Evolutionary conservation across 306 rosid genomes (phyloP).

Genomic region (Gillenia trifoliata): DNA sequence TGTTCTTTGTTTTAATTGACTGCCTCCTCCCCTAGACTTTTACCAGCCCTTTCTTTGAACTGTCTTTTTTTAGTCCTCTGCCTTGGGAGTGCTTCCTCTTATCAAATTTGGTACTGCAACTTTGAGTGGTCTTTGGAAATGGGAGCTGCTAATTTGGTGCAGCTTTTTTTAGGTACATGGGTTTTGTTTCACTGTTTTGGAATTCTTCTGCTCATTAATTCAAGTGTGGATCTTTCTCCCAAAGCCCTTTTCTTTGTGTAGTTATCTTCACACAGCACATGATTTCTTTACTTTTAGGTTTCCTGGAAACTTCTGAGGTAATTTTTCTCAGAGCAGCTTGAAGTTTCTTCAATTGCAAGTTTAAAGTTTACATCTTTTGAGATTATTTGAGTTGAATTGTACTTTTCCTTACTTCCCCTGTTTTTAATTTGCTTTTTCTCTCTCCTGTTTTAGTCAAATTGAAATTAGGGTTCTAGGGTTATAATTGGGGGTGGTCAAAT

Average conservation of each 20-base stretch:
- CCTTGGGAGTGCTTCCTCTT: conserved; percentile 49
- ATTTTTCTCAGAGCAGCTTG: background rate
- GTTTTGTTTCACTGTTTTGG: conserved; percentile 29
- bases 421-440: background rate
- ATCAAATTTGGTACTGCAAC: conserved; percentile 50
- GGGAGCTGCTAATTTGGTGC: conserved; percentile 61
- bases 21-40: conserved; percentile 34
- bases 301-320: background rate
- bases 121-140: conserved; percentile 60
- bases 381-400: conserved; percentile 16
- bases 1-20: conserved; percentile 53
- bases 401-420: background rate
- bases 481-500: conserved; percentile 14
- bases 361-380: conserved; percentile 14
- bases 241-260: conserved; percentile 7
- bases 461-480: conserved; percentile 15
- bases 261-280: conserved; percentile 7
- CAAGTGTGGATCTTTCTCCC: conserved; percentile 20
- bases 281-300: background rate
- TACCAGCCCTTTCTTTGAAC: conserved; percentile 48
- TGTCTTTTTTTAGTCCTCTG: conserved; percentile 36
- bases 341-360: conserved; percentile 23
- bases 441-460: background rate
- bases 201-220: conserved; percentile 27
- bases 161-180: conserved; percentile 39